These are phyloP conservation scores for Mucor saturninus DNA, from an alignment of 371 early-diverging fungal genomes.

Conservation along the genomic window DNA sequence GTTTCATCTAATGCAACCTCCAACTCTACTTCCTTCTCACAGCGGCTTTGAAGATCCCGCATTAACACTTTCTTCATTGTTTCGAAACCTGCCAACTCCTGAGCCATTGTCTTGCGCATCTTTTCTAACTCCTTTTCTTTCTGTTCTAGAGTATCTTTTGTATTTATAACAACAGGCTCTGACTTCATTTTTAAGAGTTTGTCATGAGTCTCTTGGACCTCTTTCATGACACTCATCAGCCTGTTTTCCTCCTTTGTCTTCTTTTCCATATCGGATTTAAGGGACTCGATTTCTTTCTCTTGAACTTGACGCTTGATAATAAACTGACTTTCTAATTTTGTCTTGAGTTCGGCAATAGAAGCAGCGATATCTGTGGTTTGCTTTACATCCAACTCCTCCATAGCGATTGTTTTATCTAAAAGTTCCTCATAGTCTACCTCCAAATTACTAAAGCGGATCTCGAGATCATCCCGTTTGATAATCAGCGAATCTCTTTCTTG, in stretches of 20 bases:
- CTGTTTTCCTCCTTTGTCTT: conserved; percentile 77
- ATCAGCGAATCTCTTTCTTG: conserved; percentile 67
- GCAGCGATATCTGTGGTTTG: conserved; percentile 68
- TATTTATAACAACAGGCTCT: conserved; percentile 28
- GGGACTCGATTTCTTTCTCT: conserved; percentile 80
- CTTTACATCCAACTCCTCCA: conserved; percentile 76
- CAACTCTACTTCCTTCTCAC: conserved; percentile 94
- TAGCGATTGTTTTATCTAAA: conserved; percentile 88
- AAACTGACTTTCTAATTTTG: conserved; percentile 86
- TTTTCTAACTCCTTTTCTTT: conserved; percentile 85
- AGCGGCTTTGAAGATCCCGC: conserved; percentile 94
- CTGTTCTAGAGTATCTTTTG: conserved; percentile 45
- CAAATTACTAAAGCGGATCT: conserved; percentile 70
- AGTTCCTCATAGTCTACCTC: conserved; percentile 92
- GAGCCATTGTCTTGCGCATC: conserved; percentile 89
- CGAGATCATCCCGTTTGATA: conserved; percentile 73
- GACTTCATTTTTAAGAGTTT: conserved; percentile 58
- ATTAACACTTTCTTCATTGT: conserved; percentile 96
- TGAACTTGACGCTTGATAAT: conserved; percentile 76
- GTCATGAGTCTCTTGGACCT: conserved; percentile 67
- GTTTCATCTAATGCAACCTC: conserved; percentile 94
- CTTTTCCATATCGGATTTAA: conserved; percentile 67
- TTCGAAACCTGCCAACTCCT: conserved; percentile 94
- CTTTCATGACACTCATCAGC: conserved; percentile 58
- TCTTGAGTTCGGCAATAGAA: conserved; percentile 79